Conservation (phyloP, 2,329 filamentous ascomycete species). For the Penicillium psychrosexuale region DNA sequence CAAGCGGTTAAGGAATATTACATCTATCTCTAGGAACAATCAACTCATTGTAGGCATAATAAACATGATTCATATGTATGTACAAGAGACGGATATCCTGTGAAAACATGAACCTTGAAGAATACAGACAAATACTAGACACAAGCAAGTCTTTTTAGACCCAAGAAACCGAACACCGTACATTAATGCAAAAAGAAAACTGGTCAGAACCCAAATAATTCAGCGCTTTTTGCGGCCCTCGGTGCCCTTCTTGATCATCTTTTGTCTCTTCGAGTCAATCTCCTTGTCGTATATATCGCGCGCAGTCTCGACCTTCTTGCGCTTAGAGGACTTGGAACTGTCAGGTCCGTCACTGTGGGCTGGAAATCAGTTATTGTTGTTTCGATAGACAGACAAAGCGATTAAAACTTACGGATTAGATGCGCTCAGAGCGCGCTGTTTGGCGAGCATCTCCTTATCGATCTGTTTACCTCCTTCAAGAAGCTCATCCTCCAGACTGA, state of each 20-base stretch:
- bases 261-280: conserved; percentile 43
- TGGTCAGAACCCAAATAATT: conserved; percentile 7
- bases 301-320: conserved; percentile 63
- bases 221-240: conserved; percentile 33
- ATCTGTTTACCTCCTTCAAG: conserved; percentile 78
- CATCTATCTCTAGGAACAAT: neutral
- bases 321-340: conserved; percentile 66
- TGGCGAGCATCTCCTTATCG: conserved; percentile 66
- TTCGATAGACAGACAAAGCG: conserved; percentile 12
- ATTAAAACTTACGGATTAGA: conserved; percentile 70
- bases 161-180: conserved; percentile 13
- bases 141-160: conserved; percentile 7
- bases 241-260: conserved; percentile 46
- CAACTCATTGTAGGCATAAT: neutral
- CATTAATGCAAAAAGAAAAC: conserved; percentile 11
- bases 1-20: neutral
- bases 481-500: conserved; percentile 74
- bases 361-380: conserved; percentile 42
- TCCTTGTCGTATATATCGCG: conserved; percentile 49
- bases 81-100: conserved; percentile 17
- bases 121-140: conserved; percentile 11
- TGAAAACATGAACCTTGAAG: conserved; percentile 8
- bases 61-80: conserved; percentile 23
- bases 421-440: conserved; percentile 85
- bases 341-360: conserved; percentile 45